Percentiles rank a stretch among this genome's conserved stretches.
These are phyloP conservation scores for Microdochium paspali DNA, from an alignment of 2,329 filamentous ascomycete species.

Conservation along the genomic window DNA sequence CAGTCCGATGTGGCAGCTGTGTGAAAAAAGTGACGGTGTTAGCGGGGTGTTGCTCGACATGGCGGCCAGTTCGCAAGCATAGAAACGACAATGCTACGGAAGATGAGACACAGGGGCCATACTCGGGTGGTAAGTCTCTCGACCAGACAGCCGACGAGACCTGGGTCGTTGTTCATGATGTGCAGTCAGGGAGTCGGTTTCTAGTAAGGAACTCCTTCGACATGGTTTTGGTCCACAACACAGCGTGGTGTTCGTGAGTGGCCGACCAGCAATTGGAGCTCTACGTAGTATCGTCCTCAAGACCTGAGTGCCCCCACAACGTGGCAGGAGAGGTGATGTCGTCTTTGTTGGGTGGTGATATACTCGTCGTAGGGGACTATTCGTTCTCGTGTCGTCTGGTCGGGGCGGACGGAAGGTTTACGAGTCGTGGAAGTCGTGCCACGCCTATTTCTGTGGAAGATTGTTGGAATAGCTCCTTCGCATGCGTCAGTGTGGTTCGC, in stretches of 20 bases:
- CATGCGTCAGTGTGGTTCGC: too few relatives aligned
- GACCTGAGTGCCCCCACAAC: too few relatives aligned
- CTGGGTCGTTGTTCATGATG: conserved; percentile 49
- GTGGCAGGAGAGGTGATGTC: too few relatives aligned
- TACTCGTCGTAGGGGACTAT: too few relatives aligned
- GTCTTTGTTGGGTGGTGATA: too few relatives aligned
- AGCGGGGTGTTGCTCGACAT: conserved; percentile 1
- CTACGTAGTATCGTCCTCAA: too few relatives aligned
- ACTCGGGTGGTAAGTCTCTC: conserved; percentile 55
- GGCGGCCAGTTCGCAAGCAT: too few relatives aligned
- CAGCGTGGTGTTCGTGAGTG: neutral
- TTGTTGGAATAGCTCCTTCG: too few relatives aligned
- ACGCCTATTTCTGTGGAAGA: too few relatives aligned
- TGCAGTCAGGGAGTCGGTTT: conserved; percentile 19
- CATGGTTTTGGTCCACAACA: conserved; percentile 12
- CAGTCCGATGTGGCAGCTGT: conserved; percentile 55
- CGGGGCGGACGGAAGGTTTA: too few relatives aligned
- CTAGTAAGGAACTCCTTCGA: conserved; percentile 17
- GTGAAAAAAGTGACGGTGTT: conserved; percentile 1
- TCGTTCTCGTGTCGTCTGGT: too few relatives aligned
- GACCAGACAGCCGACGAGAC: conserved; percentile 51
- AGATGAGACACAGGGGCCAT: conserved; percentile 12
- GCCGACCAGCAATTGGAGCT: neutral
- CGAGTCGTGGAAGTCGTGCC: too few relatives aligned
- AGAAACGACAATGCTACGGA: conserved; percentile 1